These are phyloP conservation scores for Ensete glaucum DNA, from an alignment of 176 grass and related monocot species.

Conservation along the genomic window DNA sequence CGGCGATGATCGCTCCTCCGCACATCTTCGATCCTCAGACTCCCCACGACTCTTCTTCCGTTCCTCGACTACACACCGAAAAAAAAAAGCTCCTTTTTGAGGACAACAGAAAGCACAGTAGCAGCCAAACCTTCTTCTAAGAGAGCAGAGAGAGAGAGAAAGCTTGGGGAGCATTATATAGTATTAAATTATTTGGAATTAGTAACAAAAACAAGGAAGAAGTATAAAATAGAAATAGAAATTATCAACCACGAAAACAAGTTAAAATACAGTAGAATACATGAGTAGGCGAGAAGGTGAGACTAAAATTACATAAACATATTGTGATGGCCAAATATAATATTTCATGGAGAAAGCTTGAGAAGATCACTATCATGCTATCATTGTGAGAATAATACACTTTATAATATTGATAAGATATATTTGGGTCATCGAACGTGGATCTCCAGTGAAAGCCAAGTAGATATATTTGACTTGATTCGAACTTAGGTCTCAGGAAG, in stretches of 20 bases:
- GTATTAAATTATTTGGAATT: neutral
- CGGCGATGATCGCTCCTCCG: constrained; percentile 60
- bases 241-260: neutral
- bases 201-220: neutral
- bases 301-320: neutral
- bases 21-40: constrained; percentile 42
- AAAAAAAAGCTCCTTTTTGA: neutral
- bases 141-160: neutral
- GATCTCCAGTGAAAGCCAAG: no score
- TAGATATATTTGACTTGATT: no score
- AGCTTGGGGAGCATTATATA: neutral
- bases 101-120: neutral
- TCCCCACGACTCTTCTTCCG: neutral
- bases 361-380: no score
- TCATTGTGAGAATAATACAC: no score
- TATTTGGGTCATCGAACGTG: no score
- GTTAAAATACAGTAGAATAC: neutral
- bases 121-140: no score
- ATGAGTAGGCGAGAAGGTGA: neutral
- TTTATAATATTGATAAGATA: no score
- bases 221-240: no score
- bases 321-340: no score
- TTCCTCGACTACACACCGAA: neutral
- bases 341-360: no score
- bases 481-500: no score